Evolutionary conservation across 164 flowering plant genomes (phyloP), one percentile per base, ranked within the genome.

Genomic region (Sextonia rubra): DNA sequence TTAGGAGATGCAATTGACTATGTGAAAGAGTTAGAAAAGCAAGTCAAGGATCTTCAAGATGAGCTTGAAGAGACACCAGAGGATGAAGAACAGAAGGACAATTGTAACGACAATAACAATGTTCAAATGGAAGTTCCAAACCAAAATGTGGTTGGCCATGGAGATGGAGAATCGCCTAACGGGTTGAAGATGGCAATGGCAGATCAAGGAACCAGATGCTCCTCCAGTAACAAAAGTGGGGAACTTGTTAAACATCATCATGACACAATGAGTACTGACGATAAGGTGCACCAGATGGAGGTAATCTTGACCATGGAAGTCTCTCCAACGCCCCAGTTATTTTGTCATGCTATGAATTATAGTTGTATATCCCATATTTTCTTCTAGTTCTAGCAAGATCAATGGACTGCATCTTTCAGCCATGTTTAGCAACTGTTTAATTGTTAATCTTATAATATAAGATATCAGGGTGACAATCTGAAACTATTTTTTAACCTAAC

Each of bases 1-100:
- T 86, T 94, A 17, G 95, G 89, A 32, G 97, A 94, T 70, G 98
- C 97, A 12, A 92, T 94, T 24, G 90, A 89, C 17, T 92, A 71
- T 71, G 90, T 94, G 65, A 87, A 86, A 80, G 96, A 92, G 74
- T 76, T 94, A 82, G 82, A 88, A 80, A 83, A 86, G 81, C 91
- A 90, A 83, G 91, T 63, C 32, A 84, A 93, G 52, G 89, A 88
- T 18, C 92, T 95, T 8, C 89, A 90, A 71, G 86, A 88, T 26
- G 96, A 95, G 77, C 93, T 93, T 3, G 92, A 90, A 73, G 87
- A 88, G 66, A 80, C 86, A 18, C 81, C 89, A 20, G 93, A 88
- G 23, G 82, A 85, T 66, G 89, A 88, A 25, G 80, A 71, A 22
- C 76, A 55, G n/a, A 70, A 63, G 58, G 69, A 79, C 48, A 47